Percentiles rank a stretch among this genome's conserved stretches.
These are phyloP conservation scores for Aspergillus fijiensis DNA, from an alignment of 2,329 filamentous ascomycete species.

Conservation along the genomic window DNA sequence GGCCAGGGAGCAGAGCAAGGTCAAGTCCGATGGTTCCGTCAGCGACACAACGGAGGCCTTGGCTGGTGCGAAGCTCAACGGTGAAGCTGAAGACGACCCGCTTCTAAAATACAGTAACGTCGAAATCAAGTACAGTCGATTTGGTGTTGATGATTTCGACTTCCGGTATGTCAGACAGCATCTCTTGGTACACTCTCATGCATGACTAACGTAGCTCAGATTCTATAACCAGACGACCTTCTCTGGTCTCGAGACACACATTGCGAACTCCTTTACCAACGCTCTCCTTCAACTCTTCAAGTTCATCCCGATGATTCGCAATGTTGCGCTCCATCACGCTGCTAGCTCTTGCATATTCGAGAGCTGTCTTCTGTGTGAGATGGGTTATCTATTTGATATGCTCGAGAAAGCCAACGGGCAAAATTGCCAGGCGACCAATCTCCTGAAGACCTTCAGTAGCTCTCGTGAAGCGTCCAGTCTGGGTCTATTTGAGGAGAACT, in stretches of 20 bases:
- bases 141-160: conserved; percentile 98
- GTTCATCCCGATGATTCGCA: conserved; percentile 84
- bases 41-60: conserved; percentile 64
- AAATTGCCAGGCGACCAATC: conserved; percentile 93
- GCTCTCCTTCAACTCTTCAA: conserved; percentile 86
- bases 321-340: conserved; percentile 83
- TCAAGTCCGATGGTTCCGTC: conserved; percentile 38
- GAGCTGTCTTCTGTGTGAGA: conserved; percentile 83
- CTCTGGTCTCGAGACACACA: conserved; percentile 92
- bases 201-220: conserved; percentile 44
- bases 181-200: conserved; percentile 2
- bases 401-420: conserved; percentile 90
- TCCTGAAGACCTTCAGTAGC: conserved; percentile 83
- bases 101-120: conserved; percentile 88
- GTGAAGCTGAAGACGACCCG: conserved; percentile 74
- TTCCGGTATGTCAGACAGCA: conserved; percentile 71
- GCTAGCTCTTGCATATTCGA: conserved; percentile 81
- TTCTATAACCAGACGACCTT: conserved; percentile 94
- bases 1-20: conserved; percentile 61
- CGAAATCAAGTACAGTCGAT: conserved; percentile 98
- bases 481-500: conserved; percentile 80
- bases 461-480: conserved; percentile 75
- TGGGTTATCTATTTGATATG: conserved; percentile 97
- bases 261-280: conserved; percentile 95
- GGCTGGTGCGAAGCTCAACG: conserved; percentile 67